Percentiles rank a stretch among this genome's conserved stretches.
phyloP scores from a whole-genome alignment of 176 grass and related monocot species.

The Rhynchospora breviuscula region DNA sequence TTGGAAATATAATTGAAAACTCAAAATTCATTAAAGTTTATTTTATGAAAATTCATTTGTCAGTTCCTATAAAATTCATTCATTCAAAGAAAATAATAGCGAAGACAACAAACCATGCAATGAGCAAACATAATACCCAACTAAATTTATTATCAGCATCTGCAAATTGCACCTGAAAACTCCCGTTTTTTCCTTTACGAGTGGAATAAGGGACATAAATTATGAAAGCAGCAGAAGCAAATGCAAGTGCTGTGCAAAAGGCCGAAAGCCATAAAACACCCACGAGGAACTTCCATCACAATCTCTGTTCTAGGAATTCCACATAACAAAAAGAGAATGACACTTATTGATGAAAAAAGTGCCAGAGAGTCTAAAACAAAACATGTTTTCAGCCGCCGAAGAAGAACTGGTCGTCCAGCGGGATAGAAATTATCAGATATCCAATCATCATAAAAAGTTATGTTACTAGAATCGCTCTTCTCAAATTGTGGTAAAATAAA shows the following conservation, averaged over 20 bases:
- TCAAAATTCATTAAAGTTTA: too few relatives aligned
- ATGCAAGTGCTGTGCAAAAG: neutral
- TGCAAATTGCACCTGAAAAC: too few relatives aligned
- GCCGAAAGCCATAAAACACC: neutral
- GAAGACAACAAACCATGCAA: too few relatives aligned
- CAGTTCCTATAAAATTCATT: too few relatives aligned
- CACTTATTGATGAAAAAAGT: neutral
- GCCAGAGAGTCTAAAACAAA: neutral
- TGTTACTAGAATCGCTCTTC: neutral
- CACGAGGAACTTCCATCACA: neutral
- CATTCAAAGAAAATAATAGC: too few relatives aligned
- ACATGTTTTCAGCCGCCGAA: neutral
- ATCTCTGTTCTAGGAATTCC: neutral
- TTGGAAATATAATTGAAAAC: too few relatives aligned
- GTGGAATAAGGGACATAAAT: too few relatives aligned
- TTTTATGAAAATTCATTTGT: too few relatives aligned
- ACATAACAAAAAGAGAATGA: neutral
- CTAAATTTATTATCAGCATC: too few relatives aligned
- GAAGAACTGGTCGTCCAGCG: neutral
- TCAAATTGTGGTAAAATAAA: neutral
- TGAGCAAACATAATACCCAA: too few relatives aligned
- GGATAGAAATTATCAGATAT: neutral
- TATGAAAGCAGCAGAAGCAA: neutral
- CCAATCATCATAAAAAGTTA: neutral
- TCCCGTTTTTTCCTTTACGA: too few relatives aligned